Evolutionary conservation across 371 early-diverging fungal species (phyloP), one percentile per base, ranked within the genome.

Genomic region (Haplosporangium sp.): DNA sequence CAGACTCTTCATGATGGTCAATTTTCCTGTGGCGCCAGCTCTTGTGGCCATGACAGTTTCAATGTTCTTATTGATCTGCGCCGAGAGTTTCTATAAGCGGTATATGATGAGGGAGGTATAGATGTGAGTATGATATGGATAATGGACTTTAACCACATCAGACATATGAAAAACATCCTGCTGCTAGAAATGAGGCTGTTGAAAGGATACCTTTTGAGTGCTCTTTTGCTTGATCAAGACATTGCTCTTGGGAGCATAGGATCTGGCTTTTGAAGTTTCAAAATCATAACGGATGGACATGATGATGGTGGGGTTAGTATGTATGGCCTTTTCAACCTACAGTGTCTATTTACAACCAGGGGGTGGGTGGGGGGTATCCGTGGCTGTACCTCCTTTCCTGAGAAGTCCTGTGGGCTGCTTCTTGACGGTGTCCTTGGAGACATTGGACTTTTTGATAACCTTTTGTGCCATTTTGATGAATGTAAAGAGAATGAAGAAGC

Each of bases 1-100:
- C 18, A 87, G 55, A 18, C 83, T 80, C 80, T 90, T 90, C 89
- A 91, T 89, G 58, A 91, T 88, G 16, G 89, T 91, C 21, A 91
- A 62, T 73, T 91, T 91, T 77, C 91, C 90, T 40, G 87, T 85
- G n/a, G 91, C 89, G 56, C 88, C 89, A 11, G 91, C 91, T 54
- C 87, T 83, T 21, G 88, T 84, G 6, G 91, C 86, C 91, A 91
- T 91, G 75, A 87, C 86, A 38, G 82, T 82, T 69, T 91, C 91
- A 59, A 91, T 90, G 58, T 86, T 87, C 61, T 83, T 83, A 74
- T 87, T 90, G 79, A 87, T 91, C 53, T 86, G 81, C 5, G 86
- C 89, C 57, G 89, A 82, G 58, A 91, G 67, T 83, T 86, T 87
- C 87, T 87, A 76, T 47, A 47, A 12, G n/a, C n/a, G n/a, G n/a